Evolutionary conservation across 2,329 filamentous ascomycete genomes (phyloP).

Genomic region (Nannizziopsis barbatae): DNA sequence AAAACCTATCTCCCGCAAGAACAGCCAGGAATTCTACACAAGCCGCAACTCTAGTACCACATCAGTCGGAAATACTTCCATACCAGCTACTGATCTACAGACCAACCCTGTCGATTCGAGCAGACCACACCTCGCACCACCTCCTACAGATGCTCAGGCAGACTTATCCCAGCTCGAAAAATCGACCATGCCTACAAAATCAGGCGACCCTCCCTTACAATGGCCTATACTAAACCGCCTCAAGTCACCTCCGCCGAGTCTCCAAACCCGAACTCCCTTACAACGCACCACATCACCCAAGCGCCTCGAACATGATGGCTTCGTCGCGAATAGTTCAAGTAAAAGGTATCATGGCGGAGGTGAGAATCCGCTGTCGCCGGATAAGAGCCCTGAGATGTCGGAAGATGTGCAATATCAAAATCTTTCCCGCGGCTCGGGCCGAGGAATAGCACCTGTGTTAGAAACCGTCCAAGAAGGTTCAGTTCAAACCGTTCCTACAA

Average conservation of each 20-base stretch:
- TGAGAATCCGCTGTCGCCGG: not conserved
- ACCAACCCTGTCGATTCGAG: conserved; percentile 57
- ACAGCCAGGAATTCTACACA: conserved; percentile 56
- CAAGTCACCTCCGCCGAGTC: conserved; percentile 58
- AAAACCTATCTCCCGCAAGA: conserved; percentile 47
- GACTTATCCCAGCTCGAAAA: conserved; percentile 57
- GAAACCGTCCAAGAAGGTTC: conserved; percentile 91
- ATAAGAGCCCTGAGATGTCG: conserved; percentile 5
- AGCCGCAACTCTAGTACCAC: conserved; percentile 39
- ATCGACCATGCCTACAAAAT: conserved; percentile 32
- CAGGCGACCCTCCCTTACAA: conserved; percentile 45
- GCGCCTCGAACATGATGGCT: conserved; percentile 34
- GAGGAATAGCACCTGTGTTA: conserved; percentile 52
- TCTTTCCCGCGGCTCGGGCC: conserved; percentile 46
- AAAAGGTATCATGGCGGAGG: conserved; percentile 32
- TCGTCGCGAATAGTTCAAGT: conserved; percentile 43
- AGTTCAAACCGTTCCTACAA: conserved; percentile 57
- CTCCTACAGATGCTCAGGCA: conserved; percentile 48
- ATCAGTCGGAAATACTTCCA: conserved; percentile 24
- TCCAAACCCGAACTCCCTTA: conserved; percentile 24
- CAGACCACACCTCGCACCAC: conserved; percentile 53
- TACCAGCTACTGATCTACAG: conserved; percentile 52
- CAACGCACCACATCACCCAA: conserved; percentile 24
- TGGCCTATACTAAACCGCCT: conserved; percentile 70
- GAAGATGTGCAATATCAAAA: conserved; percentile 15